These are phyloP conservation scores for Raphidocelis subcapitata DNA, from an alignment of 139 green algal species.

Conservation along the genomic window DNA sequence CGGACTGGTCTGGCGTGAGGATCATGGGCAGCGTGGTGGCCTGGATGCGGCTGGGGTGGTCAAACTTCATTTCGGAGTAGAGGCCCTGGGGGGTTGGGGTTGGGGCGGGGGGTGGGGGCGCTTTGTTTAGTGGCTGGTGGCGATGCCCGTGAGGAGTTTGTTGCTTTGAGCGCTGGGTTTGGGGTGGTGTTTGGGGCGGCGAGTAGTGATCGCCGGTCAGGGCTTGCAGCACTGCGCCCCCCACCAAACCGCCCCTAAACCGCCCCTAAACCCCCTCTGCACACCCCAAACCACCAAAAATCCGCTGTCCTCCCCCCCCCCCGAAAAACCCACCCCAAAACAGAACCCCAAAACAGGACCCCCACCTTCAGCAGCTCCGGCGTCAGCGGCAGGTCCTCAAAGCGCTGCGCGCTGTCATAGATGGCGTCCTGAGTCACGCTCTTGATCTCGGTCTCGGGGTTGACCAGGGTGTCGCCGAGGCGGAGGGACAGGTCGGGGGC, in stretches of 20 bases:
- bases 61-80: conserved; percentile 99
- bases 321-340: neutral
- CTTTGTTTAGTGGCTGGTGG: neutral
- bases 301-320: neutral
- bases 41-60: conserved; percentile 91
- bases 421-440: conserved; percentile 40
- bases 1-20: conserved; percentile 66
- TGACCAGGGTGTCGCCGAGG: conserved; percentile 14
- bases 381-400: conserved; percentile 79
- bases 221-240: neutral
- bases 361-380: conserved; percentile 60
- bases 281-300: too few species aligned
- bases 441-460: conserved; percentile 17
- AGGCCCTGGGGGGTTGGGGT: conserved; percentile 62
- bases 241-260: neutral
- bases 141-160: neutral
- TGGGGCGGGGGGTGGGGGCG: neutral
- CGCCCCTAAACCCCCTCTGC: neutral
- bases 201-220: neutral
- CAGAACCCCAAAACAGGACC: neutral
- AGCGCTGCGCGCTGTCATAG: conserved; percentile 75
- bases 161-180: neutral
- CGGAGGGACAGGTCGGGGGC: conserved; percentile 24
- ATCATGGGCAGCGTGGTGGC: conserved; percentile 97
- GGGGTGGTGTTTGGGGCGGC: neutral